Conservation (phyloP, 768 basidiomycete genomes). For the Nidularia pulvinata region DNA sequence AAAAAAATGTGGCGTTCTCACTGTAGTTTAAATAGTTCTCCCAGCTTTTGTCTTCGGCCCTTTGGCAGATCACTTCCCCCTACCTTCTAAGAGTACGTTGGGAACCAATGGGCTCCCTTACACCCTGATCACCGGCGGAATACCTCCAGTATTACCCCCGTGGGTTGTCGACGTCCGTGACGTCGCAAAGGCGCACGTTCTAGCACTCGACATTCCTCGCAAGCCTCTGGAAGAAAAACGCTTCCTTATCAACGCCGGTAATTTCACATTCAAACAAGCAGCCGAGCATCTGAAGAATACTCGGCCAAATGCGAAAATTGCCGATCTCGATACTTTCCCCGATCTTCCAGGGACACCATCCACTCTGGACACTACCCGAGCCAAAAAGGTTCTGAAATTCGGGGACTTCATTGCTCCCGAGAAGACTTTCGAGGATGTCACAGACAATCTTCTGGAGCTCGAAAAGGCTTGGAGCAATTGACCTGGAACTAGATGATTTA, state of each 20-base stretch:
- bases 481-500: no score
- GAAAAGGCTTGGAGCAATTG: conserved; percentile 1
- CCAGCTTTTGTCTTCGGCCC: conserved; percentile 36
- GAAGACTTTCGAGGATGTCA: conserved; percentile 1
- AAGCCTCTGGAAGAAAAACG: conserved; percentile 16
- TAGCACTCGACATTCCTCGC: conserved; percentile 21
- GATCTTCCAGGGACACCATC: background rate
- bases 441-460: background rate
- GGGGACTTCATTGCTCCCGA: background rate
- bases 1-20: background rate
- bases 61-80: conserved; percentile 24
- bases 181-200: conserved; percentile 29
- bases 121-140: conserved; percentile 19
- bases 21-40: conserved; percentile 26
- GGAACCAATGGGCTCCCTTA: conserved; percentile 27
- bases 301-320: conserved; percentile 10
- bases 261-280: conserved; percentile 18
- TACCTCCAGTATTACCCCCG: conserved; percentile 16
- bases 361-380: conserved; percentile 4
- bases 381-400: background rate
- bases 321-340: conserved; percentile 2
- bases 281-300: conserved; percentile 14
- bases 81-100: conserved; percentile 12
- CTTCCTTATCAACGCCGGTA: conserved; percentile 16
- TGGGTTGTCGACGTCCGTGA: conserved; percentile 33